Base-by-base conservation (phyloP, 139 green algal genomes). In the Chlorokybus atmophyticus region DNA sequence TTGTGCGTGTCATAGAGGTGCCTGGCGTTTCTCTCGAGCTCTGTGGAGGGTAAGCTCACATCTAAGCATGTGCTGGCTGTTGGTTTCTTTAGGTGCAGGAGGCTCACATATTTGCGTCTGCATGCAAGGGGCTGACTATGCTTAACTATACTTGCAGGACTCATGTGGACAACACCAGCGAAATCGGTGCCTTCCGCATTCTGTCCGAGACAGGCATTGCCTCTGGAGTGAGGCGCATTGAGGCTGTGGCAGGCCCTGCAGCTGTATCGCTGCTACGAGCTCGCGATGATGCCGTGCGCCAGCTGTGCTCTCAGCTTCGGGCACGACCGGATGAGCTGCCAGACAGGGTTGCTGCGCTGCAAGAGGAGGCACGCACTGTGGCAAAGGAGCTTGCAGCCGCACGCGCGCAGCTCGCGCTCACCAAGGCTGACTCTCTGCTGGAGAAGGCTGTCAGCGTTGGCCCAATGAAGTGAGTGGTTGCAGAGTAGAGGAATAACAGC, bases 1-100 rank as follows among this genome's bases (percentile, higher is more conserved):
- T 60, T 50, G 87, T 95, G 58, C 74, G 87, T 1, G 87, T 95
- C 40, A 79, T 94, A 40, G 73, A 83, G 40, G 82, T 93, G 17
- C 73, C 75, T 3, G 71, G 79, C 25, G 69, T 93, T 23, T 85
- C 71, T 55, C 90, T 94, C 82, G 87, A 95, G 62, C 66, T 79
- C 23, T 79, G 71, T 50, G 71, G 71, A 41, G n/a, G n/a, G n/a
- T n/a, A n/a, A n/a, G n/a, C n/a, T n/a, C n/a, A n/a, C n/a, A n/a
- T n/a, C n/a, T n/a, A n/a, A n/a, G n/a, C n/a, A 47, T 17, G 17
- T 47, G 39, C 17, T 19, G 39, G 39, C 17, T 47, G 39, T 19
- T 47, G 39, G 17, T 47, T 19, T n/a, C 39, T n/a, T 19, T 47
- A 17, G 39, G 39, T 19, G 39, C 17, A n/a, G 17, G 39, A n/a